These are phyloP conservation scores for Emmonsia crescens DNA, from an alignment of 2,329 filamentous ascomycete species.

Conservation along the genomic window DNA sequence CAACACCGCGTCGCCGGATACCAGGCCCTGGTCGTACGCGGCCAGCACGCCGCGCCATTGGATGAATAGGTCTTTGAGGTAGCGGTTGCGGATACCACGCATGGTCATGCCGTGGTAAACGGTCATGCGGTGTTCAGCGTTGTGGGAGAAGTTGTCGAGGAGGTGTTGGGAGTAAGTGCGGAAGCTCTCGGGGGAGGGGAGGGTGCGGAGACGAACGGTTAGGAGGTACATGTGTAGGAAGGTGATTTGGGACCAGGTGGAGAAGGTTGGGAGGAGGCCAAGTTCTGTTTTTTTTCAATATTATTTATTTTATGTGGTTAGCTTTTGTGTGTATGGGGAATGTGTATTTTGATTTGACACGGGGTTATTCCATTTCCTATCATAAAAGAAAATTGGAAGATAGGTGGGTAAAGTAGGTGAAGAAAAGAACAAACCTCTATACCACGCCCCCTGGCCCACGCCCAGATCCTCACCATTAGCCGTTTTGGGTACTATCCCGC, in stretches of 20 bases:
- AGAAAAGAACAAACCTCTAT: constrained; percentile 50
- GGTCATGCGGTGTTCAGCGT: constrained; percentile 59
- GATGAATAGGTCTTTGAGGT: constrained; percentile 76
- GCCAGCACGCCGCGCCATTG: constrained; percentile 84
- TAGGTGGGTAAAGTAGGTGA: background rate
- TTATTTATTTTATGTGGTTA: constrained; percentile 5
- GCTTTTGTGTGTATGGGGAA: background rate
- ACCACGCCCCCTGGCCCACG: constrained; percentile 65
- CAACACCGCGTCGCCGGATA: constrained; percentile 38
- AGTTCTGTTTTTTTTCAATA: constrained; percentile 62
- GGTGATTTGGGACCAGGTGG: constrained; percentile 89
- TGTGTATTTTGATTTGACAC: background rate
- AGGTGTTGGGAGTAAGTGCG: constrained; percentile 79
- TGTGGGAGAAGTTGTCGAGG: constrained; percentile 73
- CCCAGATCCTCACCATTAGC: constrained; percentile 76
- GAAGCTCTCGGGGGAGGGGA: constrained; percentile 55
- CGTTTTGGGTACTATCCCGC: constrained; percentile 57
- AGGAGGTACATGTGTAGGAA: constrained; percentile 95
- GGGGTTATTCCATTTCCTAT: no score
- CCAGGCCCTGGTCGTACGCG: constrained; percentile 44
- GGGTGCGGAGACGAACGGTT: constrained; percentile 68
- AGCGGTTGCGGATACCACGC: constrained; percentile 46
- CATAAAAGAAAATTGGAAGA: background rate
- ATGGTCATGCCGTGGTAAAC: constrained; percentile 40
- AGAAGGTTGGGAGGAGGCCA: constrained; percentile 74